These are phyloP conservation scores for Naganishia kalamii DNA, from an alignment of 768 basidiomycete genomes.

Conservation along the genomic window DNA sequence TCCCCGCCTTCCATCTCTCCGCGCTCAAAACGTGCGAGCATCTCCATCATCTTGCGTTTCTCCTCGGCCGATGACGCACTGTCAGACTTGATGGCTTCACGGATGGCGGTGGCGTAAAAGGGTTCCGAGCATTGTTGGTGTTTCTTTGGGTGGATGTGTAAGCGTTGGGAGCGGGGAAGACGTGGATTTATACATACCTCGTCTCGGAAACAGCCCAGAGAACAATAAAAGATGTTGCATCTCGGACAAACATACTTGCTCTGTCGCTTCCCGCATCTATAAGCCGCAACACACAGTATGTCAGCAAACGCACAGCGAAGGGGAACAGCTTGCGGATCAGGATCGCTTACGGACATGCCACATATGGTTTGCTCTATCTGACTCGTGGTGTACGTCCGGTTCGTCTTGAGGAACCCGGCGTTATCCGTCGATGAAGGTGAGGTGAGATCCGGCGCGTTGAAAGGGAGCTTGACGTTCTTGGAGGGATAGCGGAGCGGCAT, in stretches of 20 bases:
- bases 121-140: slow-evolving; percentile 19
- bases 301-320: not conserved
- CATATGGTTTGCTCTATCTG: slow-evolving; percentile 15
- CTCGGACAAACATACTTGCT: slow-evolving; percentile 22
- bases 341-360: slow-evolving; percentile 22
- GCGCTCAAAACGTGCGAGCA: slow-evolving; percentile 3
- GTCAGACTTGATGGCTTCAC: slow-evolving; percentile 15
- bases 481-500: not conserved
- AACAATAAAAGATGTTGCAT: slow-evolving; percentile 20
- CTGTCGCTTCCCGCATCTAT: slow-evolving; percentile 13
- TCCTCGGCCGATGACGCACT: slow-evolving; percentile 9
- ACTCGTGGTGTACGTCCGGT: slow-evolving; percentile 9
- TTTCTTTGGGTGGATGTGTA: not conserved
- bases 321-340: not conserved
- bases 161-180: not conserved
- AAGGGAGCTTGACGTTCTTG: slow-evolving; percentile 12
- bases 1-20: not conserved
- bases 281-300: not conserved
- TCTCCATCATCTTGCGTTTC: slow-evolving; percentile 23
- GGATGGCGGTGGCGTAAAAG: slow-evolving; percentile 14
- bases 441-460: slow-evolving; percentile 7
- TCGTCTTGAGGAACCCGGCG: not conserved
- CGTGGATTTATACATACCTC: not conserved
- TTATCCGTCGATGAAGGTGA: not conserved
- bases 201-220: slow-evolving; percentile 15